Conservation (phyloP, 2,329 filamentous ascomycete genomes). For the Xylaria hypoxylon region DNA sequence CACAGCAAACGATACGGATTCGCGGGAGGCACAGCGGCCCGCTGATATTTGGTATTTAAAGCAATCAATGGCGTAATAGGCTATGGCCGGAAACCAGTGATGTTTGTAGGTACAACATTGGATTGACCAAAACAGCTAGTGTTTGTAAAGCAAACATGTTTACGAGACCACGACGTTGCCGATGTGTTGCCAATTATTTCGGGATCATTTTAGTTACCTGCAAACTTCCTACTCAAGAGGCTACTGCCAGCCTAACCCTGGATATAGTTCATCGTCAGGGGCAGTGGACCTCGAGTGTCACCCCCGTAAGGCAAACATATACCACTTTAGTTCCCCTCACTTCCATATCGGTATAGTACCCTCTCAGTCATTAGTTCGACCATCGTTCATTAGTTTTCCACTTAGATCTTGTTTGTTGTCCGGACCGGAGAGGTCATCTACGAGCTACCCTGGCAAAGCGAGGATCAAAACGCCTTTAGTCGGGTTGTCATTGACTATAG, state of each 20-base stretch:
- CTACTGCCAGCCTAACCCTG: not conserved
- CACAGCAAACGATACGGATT: not conserved
- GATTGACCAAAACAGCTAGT: not conserved
- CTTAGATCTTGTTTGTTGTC: not conserved
- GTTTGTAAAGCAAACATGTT: not conserved
- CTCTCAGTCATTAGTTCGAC: not conserved
- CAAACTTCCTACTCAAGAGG: not conserved
- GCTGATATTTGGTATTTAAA: not conserved
- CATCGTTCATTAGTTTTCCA: too few relatives aligned
- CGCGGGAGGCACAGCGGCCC: not conserved
- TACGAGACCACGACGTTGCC: not conserved
- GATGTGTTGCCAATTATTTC: not conserved
- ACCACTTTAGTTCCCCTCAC: not conserved
- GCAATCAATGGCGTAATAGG: not conserved
- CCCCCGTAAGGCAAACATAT: not conserved
- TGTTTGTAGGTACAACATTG: too few relatives aligned
- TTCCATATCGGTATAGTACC: not conserved
- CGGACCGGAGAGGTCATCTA: not conserved
- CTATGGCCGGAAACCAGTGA: not conserved
- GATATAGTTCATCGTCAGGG: not conserved
- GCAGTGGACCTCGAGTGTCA: not conserved
- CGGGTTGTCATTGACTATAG: not conserved
- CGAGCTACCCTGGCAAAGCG: not conserved
- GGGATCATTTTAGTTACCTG: not conserved
- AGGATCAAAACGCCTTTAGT: not conserved